phyloP scores from a whole-genome alignment of 768 basidiomycete genomes.

The Leccinum boreale region DNA sequence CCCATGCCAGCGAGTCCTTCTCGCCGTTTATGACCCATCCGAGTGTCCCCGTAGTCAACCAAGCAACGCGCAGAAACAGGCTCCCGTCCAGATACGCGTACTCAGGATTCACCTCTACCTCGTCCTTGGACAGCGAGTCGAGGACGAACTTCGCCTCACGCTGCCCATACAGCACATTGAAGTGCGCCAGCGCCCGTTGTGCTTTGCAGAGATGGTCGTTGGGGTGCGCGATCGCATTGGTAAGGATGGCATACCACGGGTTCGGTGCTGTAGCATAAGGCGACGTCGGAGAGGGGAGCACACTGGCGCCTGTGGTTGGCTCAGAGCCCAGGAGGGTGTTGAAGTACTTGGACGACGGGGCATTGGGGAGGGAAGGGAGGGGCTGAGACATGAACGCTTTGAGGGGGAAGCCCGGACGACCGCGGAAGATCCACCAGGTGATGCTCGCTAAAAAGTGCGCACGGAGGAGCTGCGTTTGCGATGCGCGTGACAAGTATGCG shows the following conservation, averaged over 20 bases:
- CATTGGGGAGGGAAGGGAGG: slow-evolving; percentile 18
- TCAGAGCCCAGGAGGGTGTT: slow-evolving; percentile 22
- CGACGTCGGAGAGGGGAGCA: slow-evolving; percentile 33
- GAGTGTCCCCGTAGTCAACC: slow-evolving; percentile 44
- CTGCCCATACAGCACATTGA: slow-evolving; percentile 41
- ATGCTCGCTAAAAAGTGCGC: slow-evolving; percentile 53
- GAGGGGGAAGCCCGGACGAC: slow-evolving; percentile 50
- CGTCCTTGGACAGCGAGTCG: slow-evolving; percentile 19
- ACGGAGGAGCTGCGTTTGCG: slow-evolving; percentile 53
- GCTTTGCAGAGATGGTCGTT: slow-evolving; percentile 55
- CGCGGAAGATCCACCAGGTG: slow-evolving; percentile 54
- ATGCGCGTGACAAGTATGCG: slow-evolving; percentile 52
- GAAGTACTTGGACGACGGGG: slow-evolving; percentile 19
- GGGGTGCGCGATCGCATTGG: slow-evolving; percentile 51
- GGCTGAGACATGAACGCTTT: slow-evolving; percentile 43
- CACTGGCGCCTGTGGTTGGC: slow-evolving; percentile 19
- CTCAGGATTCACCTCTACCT: slow-evolving; percentile 38
- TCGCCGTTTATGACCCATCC: slow-evolving; percentile 42
- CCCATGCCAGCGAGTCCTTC: slow-evolving; percentile 23
- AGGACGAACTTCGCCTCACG: slow-evolving; percentile 35
- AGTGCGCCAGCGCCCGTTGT: slow-evolving; percentile 49
- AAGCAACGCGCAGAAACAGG: slow-evolving; percentile 57
- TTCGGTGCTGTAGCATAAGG: slow-evolving; percentile 42
- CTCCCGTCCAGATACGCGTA: slow-evolving; percentile 56
- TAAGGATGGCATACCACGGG: slow-evolving; percentile 56